Percentiles rank a stretch among this genome's conserved stretches.
These are phyloP conservation scores for button mushroom (Agaricus bisporus) DNA, from an alignment of 768 basidiomycete genomes.

Conservation along the genomic window DNA sequence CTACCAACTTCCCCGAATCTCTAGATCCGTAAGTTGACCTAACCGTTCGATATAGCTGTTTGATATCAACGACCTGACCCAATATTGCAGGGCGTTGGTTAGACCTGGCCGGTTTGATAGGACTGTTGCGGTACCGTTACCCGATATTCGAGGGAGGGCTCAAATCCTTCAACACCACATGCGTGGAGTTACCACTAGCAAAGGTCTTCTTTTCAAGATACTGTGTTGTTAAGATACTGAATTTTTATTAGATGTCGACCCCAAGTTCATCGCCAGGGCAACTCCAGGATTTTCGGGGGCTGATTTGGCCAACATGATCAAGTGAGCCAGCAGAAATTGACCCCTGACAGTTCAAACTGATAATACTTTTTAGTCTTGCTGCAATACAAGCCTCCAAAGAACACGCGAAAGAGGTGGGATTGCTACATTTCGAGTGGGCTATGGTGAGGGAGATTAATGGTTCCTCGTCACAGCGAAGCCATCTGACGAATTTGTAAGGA, in stretches of 20 bases:
- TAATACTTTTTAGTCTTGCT: constrained; percentile 52
- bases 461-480: not conserved
- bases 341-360: constrained; percentile 1
- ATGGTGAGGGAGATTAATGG: constrained; percentile 44
- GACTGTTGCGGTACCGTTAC: constrained; percentile 85
- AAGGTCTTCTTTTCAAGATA: constrained; percentile 29
- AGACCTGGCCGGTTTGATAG: constrained; percentile 97
- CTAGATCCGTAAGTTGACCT: constrained; percentile 68
- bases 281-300: constrained; percentile 97
- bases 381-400: constrained; percentile 94
- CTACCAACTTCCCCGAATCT: constrained; percentile 96
- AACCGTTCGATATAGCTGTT: not conserved
- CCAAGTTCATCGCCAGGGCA: constrained; percentile 84
- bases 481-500: constrained; percentile 39
- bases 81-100: constrained; percentile 67
- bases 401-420: constrained; percentile 58
- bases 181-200: constrained; percentile 62
- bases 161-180: constrained; percentile 93
- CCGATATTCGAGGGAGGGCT: constrained; percentile 91
- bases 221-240: constrained; percentile 12
- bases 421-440: constrained; percentile 96
- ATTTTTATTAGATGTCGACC: constrained; percentile 59
- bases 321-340: constrained; percentile 42
- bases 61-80: constrained; percentile 6
- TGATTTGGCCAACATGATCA: constrained; percentile 95